Percentiles rank a stretch among this genome's conserved stretches.
Conservation (phyloP, 2,329 filamentous ascomycete genomes). For the Incumbomyces delicatus region DNA sequence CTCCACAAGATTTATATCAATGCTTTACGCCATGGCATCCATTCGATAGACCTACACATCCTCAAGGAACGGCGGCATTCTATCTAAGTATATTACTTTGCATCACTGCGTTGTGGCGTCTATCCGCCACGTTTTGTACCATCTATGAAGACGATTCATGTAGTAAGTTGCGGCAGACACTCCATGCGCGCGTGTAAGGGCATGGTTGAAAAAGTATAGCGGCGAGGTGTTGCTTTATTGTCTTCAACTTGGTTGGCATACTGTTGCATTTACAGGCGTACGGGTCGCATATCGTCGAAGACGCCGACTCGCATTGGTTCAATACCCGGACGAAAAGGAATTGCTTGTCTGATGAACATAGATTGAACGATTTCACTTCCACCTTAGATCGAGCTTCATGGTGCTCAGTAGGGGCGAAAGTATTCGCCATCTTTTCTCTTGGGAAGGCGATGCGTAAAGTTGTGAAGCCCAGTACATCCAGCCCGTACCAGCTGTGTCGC, state of each 20-base stretch:
- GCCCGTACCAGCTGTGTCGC: too few species aligned
- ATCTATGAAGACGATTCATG: not conserved
- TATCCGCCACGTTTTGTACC: not conserved
- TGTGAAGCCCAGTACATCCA: too few species aligned
- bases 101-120: not conserved
- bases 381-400: not conserved
- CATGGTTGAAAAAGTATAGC: constrained; percentile 1
- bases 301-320: constrained; percentile 18
- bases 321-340: constrained; percentile 18
- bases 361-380: not conserved
- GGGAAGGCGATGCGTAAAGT: too few species aligned
- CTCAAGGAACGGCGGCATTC: not conserved
- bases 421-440: too few species aligned
- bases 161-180: not conserved
- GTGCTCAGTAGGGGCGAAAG: too few species aligned
- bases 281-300: too few species aligned
- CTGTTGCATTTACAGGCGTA: constrained; percentile 5
- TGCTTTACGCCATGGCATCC: not conserved
- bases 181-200: not conserved
- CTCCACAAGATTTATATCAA: not conserved
- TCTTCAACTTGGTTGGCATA: not conserved
- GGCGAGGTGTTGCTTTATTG: not conserved
- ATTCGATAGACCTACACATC: not conserved
- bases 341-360: constrained; percentile 1
- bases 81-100: not conserved